These are phyloP conservation scores for Abrus precatorius DNA, from an alignment of 306 rosid genomes.

Conservation along the genomic window DNA sequence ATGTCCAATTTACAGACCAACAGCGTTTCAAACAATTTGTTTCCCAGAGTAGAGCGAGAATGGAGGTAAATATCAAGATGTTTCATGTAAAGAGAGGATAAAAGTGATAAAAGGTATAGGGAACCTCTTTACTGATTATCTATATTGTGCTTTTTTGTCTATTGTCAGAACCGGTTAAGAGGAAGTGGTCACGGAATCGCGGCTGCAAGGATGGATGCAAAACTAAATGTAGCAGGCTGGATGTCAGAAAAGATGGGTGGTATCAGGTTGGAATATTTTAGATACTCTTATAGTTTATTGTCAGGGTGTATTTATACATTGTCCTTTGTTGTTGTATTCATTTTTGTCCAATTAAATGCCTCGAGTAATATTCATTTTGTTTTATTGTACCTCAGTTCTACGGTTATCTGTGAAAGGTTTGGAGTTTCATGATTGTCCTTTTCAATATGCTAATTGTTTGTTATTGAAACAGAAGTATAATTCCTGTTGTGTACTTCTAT, in stretches of 20 bases:
- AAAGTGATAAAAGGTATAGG: conserved; percentile 30
- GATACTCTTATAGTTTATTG: conserved; percentile 40
- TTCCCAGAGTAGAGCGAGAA: conserved; percentile 94
- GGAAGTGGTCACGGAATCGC: conserved; percentile 98
- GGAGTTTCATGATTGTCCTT: conserved; percentile 29
- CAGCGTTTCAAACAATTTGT: conserved; percentile 97
- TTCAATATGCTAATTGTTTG: conserved; percentile 20
- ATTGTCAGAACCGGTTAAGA: conserved; percentile 85
- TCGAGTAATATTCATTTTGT: conserved; percentile 8
- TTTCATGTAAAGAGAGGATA: conserved; percentile 16
- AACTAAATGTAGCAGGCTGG: conserved; percentile 93
- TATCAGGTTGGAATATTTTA: conserved; percentile 73
- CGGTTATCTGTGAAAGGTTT: conserved; percentile 17
- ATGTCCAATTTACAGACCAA: conserved; percentile 95
- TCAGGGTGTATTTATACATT: conserved; percentile 19
- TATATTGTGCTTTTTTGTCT: conserved; percentile 41
- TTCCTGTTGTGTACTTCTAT: conserved; percentile 37
- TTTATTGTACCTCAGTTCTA: neutral
- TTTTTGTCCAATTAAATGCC: conserved; percentile 37
- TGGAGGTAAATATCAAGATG: conserved; percentile 76
- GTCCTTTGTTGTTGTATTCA: conserved; percentile 28
- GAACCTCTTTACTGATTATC: conserved; percentile 27
- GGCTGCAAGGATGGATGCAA: conserved; percentile 99
- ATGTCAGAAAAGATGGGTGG: conserved; percentile 98
- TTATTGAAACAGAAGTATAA: conserved; percentile 19